Conservation (phyloP, 2,329 filamentous ascomycete species). For the Colletotrichum tabaci region DNA sequence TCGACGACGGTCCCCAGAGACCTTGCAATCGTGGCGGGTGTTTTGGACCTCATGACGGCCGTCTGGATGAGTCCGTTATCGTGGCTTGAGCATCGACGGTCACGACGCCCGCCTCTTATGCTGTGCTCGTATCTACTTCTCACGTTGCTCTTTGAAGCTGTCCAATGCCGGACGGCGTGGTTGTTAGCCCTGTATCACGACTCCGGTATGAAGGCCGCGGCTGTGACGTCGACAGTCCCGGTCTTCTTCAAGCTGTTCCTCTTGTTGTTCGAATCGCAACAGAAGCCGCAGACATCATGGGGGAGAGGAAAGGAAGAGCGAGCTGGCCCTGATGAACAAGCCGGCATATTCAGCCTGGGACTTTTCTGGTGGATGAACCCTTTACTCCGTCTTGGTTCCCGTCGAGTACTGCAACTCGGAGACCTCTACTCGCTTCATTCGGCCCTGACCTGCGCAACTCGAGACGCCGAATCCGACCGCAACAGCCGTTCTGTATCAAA, state of each 20-base stretch:
- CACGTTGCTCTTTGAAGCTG: not conserved
- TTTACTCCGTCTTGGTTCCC: constrained; percentile 32
- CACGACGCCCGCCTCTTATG: not conserved
- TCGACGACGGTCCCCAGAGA: not conserved
- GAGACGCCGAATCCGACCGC: not conserved
- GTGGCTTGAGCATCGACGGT: not conserved
- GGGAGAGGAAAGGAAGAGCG: not conserved
- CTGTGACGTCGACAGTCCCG: not conserved
- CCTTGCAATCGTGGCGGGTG: not conserved
- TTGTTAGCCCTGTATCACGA: not conserved
- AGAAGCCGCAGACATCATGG: not conserved
- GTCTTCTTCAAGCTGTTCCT: not conserved
- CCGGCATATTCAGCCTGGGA: constrained; percentile 44
- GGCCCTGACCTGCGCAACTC: not conserved
- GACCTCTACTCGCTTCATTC: constrained; percentile 25
- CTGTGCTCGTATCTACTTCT: not conserved
- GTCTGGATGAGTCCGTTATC: not conserved
- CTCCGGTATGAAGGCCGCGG: not conserved
- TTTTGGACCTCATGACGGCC: not conserved
- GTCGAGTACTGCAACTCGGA: constrained; percentile 16
- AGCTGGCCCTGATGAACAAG: constrained; percentile 41
- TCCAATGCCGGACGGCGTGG: not conserved
- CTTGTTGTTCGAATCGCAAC: not conserved
- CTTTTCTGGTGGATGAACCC: constrained; percentile 43
- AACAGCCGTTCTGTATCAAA: not conserved